These are phyloP conservation scores for Carpinus viminea DNA, from an alignment of 306 rosid genomes.

Conservation along the genomic window DNA sequence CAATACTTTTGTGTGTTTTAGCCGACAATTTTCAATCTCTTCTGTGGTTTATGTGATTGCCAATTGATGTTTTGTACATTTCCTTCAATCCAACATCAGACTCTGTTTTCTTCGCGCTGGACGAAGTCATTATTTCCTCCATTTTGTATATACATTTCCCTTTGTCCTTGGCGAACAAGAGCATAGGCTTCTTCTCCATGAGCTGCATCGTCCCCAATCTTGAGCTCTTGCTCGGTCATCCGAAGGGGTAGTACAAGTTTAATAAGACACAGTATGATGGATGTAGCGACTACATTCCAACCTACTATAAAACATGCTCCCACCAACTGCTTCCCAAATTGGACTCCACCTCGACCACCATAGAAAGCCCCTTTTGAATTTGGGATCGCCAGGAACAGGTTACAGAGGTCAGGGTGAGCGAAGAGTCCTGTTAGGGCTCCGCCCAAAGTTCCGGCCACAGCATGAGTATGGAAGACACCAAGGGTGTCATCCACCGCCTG, in stretches of 20 bases:
- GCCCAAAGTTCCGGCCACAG: slow-evolving; percentile 17
- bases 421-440: slow-evolving; percentile 26
- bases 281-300: slow-evolving; percentile 19
- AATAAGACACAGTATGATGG: slow-evolving; percentile 14
- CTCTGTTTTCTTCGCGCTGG: not conserved
- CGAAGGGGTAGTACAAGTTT: slow-evolving; percentile 4
- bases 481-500: slow-evolving; percentile 26
- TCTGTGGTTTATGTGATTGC: not conserved
- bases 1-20: not conserved
- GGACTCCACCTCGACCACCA: slow-evolving; percentile 9
- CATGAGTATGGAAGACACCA: slow-evolving; percentile 24
- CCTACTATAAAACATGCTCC: slow-evolving; percentile 23
- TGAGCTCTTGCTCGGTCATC: slow-evolving; percentile 11
- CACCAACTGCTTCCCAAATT: slow-evolving; percentile 19
- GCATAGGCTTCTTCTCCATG: slow-evolving; percentile 28
- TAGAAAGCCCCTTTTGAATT: slow-evolving; percentile 17
- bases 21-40: not conserved
- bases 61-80: not conserved
- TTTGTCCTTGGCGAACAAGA: slow-evolving; percentile 16
- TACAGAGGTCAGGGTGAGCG: slow-evolving; percentile 19
- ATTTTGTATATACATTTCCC: slow-evolving; percentile 1
- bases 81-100: not conserved
- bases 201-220: slow-evolving; percentile 27
- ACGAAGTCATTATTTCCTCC: no score
- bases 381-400: slow-evolving; percentile 1